Percentiles rank a stretch among this genome's conserved stretches.
Evolutionary conservation across 1,284 basidiomycete genomes (phyloP).

Genomic region (Macrocystidia cucumis): DNA sequence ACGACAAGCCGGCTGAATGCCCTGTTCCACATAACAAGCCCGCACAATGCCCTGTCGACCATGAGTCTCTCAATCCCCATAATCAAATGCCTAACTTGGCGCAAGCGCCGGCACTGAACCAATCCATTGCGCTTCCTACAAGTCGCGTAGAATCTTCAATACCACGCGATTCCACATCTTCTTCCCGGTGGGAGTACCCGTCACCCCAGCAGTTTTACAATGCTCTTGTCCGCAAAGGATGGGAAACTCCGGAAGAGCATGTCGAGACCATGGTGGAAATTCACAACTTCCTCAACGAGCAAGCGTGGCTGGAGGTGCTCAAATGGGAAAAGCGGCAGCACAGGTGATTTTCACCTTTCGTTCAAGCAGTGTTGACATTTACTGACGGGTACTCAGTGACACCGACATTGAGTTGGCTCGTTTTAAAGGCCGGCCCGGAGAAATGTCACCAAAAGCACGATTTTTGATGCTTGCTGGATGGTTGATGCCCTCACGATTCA

Average conservation of each 20-base stretch:
- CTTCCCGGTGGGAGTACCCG: constrained; percentile 91
- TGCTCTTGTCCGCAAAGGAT: constrained; percentile 93
- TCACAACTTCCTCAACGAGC: constrained; percentile 97
- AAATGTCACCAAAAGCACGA: constrained; percentile 84
- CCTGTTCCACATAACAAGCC: too few relatives aligned
- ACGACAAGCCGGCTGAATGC: constrained; percentile 14
- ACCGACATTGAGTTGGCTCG: constrained; percentile 67
- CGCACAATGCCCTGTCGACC: constrained; percentile 41
- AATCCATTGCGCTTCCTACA: constrained; percentile 61
- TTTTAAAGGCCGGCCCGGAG: constrained; percentile 89
- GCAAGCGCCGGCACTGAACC: constrained; percentile 57
- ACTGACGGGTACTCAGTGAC: constrained; percentile 18
- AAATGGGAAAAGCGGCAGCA: constrained; percentile 83
- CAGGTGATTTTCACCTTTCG: constrained; percentile 32
- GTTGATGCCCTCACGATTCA: constrained; percentile 85
- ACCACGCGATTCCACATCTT: constrained; percentile 60
- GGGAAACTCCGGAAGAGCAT: constrained; percentile 96
- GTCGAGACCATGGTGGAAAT: constrained; percentile 97
- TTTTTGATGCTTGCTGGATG: constrained; percentile 81
- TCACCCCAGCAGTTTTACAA: constrained; percentile 99
- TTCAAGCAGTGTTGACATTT: constrained; percentile 6
- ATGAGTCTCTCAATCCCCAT: constrained; percentile 61
- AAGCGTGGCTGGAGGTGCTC: constrained; percentile 92
- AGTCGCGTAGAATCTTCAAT: constrained; percentile 80
- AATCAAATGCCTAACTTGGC: constrained; percentile 88